Evolutionary conservation across 345 rosid genomes (phyloP), one percentile per base, ranked within the genome.

Genomic region (Melastoma malabathricum): DNA sequence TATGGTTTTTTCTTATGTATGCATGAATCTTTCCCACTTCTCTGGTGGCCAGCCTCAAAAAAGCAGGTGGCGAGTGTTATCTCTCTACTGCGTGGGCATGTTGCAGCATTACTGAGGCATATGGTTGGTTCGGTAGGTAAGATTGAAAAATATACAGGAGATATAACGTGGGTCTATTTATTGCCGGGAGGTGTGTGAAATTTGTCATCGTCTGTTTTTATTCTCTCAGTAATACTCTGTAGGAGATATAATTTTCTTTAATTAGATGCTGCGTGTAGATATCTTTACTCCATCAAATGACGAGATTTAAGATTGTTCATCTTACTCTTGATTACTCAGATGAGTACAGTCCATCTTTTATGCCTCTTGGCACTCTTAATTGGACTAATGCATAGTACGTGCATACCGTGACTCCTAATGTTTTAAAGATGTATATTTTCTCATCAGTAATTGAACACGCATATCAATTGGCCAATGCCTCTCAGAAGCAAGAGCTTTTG

Each of bases 121-220:
- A 73, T 75, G 84, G 88, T 83, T 69, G 99, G 95, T 63, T 88
- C 97, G 48, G 75, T 78, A 62, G 95, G 98, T 92, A 80, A 47
- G 86, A 69, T 15, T 34, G 39, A 5, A 43, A 59, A 20, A 15
- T 18, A 29, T 22, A 4, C 5, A 29, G 38, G 8, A 29, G 38
- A 29, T 29, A 5, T 29, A 29, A 5, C 9, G 9, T 29, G 38
- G 38, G 3, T 29, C 38, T 29, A 29, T 29, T 29, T n/a, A n/a
- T n/a, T n/a, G n/a, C 38, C 9, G 38, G 38, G 8, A 5, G 38
- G 5, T 2, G 38, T 29, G 38, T 29, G 9, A 29, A 29, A 29
- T 5, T 29, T 29, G 38, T 5, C 38, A 29, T 4, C 38, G 5
- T 6, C 9, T 29, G 5, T 29, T 5, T 10, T 29, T 6, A 18